Evolutionary conservation across 768 basidiomycete genomes (phyloP).

Genomic region (Auriculariales sp.): DNA sequence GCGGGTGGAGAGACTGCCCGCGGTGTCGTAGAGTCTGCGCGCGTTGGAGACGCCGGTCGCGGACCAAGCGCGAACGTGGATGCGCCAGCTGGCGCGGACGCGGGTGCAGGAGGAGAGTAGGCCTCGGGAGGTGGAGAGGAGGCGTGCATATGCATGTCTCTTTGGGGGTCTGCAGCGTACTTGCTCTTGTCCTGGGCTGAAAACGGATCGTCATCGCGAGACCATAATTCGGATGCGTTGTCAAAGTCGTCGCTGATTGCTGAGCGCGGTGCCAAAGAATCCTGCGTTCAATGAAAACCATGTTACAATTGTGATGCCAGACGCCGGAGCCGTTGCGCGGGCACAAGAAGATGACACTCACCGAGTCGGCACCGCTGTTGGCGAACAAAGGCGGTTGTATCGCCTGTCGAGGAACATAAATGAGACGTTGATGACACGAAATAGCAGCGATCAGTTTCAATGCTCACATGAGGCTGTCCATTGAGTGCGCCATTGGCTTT

Average conservation of each 20-base stretch:
- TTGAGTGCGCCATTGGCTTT: not conserved
- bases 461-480: not conserved
- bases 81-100: too few species aligned
- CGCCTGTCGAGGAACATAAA: not conserved
- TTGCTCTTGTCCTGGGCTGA: slow-evolving; percentile 42
- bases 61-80: too few species aligned
- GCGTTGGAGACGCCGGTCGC: slow-evolving; percentile 38
- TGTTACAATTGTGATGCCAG: not conserved
- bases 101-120: not conserved
- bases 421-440: not conserved
- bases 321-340: not conserved
- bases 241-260: not conserved
- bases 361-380: not conserved
- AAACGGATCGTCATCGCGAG: slow-evolving; percentile 10
- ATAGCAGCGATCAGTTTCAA: not conserved
- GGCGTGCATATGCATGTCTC: slow-evolving; percentile 29
- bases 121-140: not conserved
- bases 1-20: slow-evolving; percentile 47
- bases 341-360: not conserved
- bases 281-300: not conserved
- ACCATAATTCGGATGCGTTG: not conserved
- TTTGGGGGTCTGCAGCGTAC: slow-evolving; percentile 57
- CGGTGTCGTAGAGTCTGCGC: slow-evolving; percentile 57
- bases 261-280: not conserved
- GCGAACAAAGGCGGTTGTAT: not conserved